Evolutionary conservation across 164 flowering plant genomes (phyloP), one percentile per base, ranked within the genome.

Genomic region (Liquidambar formosana): DNA sequence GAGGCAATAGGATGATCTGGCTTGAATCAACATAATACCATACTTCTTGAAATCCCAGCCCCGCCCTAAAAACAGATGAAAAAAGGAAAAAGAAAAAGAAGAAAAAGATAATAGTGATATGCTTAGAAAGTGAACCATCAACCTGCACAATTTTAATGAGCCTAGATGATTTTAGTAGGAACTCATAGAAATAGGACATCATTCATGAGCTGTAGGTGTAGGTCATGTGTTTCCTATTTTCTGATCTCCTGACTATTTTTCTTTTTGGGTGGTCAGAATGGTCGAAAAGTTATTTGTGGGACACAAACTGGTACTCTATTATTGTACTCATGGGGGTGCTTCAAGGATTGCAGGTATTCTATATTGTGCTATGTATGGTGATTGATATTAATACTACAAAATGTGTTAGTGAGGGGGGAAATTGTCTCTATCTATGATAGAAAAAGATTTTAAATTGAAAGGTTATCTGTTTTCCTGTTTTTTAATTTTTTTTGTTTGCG

Each of bases 311-410:
- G 99, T 49, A 79, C 83, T 38, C 56, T 96, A 9, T 71, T 96
- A 38, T 64, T 96, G 67, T 96, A 96, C 75, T 91, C 98, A 19
- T 96, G 98, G 98, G 99, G 98, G 9, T 82, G 70, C 73, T 92
- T 93, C 85, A 83, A 88, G 81, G 98, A 96, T 77, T 92, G 96
- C 95, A 96, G 99, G 99, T 93, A 78, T 52, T 71, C 15, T 57
- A 13, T 26, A 10, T 54, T 47, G 23, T 53, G 41, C 4, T 38
- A 63, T 19, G 18, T 60, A n/a, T 27, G 48, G 13, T 57, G 44
- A 16, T 57, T 14, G 16, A 68, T 46, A 47, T 27, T 22, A 47
- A 10, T 48, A 15, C 28, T 3, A 41, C 13, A 18, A 25, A 45
- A 1, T 63, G 23, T 25, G 66, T 22, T 11, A 13, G 19, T 45